Evolutionary conservation across 2,329 filamentous ascomycete species (phyloP).

Genomic region (Neoscytalidium dimidiatum): DNA sequence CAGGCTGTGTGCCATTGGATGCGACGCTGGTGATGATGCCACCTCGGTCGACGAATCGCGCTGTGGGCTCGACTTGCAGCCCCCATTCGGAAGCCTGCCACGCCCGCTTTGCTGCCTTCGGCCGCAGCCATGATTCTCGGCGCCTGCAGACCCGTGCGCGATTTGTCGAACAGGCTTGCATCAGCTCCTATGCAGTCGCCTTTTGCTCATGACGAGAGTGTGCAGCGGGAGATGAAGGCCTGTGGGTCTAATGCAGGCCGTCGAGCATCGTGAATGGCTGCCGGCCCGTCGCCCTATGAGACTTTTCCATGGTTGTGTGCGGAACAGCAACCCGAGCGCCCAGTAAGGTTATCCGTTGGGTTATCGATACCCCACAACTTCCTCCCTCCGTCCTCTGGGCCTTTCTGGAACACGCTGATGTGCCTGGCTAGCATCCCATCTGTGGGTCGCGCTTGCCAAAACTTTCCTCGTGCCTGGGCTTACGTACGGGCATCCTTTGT

Average conservation of each 20-base stretch:
- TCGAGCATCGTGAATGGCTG: background rate
- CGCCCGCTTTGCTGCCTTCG: background rate
- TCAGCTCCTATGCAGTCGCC: background rate
- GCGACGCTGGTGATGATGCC: background rate
- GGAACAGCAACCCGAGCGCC: constrained; percentile 8
- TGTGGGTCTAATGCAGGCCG: background rate
- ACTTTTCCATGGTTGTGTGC: background rate
- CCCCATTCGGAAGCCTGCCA: constrained; percentile 1
- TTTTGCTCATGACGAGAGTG: constrained; percentile 4
- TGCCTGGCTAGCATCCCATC: background rate
- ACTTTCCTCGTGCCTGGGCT: background rate
- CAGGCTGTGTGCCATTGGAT: constrained; percentile 15
- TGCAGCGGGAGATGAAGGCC: constrained; percentile 7
- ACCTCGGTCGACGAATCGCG: constrained; percentile 2
- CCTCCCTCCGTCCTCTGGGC: background rate
- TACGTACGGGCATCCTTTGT: background rate
- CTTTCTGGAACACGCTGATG: constrained; percentile 9
- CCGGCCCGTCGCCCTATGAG: background rate
- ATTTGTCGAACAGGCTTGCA: constrained; percentile 8
- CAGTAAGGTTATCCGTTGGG: constrained; percentile 12
- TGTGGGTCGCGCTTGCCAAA: background rate
- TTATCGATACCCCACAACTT: constrained; percentile 14
- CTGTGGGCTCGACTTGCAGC: background rate
- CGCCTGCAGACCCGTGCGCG: constrained; percentile 1
- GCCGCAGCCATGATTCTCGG: background rate